A percentile compares a stretch with the other conserved stretches of the same genome.
phyloP scores from a whole-genome alignment of 2,329 filamentous ascomycete genomes.

The Trichophyton schoenleinii region DNA sequence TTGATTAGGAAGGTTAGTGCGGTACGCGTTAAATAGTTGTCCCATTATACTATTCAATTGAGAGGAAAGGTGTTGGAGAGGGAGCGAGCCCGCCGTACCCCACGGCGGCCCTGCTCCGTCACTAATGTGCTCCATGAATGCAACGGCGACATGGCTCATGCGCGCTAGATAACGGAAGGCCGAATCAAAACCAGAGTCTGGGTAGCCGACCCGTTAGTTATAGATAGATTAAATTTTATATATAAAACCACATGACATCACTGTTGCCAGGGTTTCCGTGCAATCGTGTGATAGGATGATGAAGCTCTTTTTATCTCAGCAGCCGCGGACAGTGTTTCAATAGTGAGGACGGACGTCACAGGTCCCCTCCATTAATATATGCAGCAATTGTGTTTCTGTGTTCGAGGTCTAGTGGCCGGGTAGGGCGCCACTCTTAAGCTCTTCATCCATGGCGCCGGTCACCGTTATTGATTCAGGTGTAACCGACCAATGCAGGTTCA shows the following conservation, averaged over 20 bases:
- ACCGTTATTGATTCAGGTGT: slow-evolving; percentile 1
- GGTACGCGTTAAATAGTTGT: not conserved
- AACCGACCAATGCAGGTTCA: not conserved
- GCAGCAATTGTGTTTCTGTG: not conserved
- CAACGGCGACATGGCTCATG: not conserved
- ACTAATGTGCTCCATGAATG: not conserved
- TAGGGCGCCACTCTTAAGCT: not conserved
- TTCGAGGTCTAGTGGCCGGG: not conserved
- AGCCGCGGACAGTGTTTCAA: not conserved
- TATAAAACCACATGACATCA: not conserved
- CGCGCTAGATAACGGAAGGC: not conserved
- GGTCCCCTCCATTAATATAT: not conserved
- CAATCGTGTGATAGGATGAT: too few species aligned
- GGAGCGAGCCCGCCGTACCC: too few species aligned
- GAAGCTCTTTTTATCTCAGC: not conserved
- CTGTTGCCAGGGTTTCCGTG: not conserved
- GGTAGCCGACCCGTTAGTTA: not conserved
- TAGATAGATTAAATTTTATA: not conserved
- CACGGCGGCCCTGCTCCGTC: too few species aligned
- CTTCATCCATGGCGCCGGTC: not conserved
- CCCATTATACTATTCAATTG: not conserved
- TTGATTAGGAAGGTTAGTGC: not conserved
- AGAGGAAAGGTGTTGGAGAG: not conserved
- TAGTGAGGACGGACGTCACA: not conserved
- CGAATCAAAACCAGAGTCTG: not conserved